A percentile compares a stretch with the other conserved stretches of the same genome.
phyloP scores from a whole-genome alignment of 768 basidiomycete species.

The Suillus luteus region DNA sequence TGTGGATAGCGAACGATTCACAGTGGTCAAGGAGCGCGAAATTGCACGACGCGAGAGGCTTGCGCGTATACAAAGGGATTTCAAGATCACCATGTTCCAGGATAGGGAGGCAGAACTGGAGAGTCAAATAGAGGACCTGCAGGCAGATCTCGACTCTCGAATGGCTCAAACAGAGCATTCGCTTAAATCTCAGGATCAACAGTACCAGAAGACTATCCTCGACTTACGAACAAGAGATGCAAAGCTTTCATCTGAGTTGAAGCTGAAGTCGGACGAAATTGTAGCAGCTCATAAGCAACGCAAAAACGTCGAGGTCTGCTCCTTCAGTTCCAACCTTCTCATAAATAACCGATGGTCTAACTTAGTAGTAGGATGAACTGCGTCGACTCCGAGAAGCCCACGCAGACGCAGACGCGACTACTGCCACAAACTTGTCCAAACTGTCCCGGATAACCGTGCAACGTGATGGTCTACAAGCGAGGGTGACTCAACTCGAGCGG shows the following conservation, averaged over 20 bases:
- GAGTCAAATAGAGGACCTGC: conserved; percentile 49
- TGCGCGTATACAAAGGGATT: conserved; percentile 62
- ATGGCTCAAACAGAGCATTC: conserved; percentile 18
- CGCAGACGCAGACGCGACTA: conserved; percentile 48
- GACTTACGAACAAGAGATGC: conserved; percentile 33
- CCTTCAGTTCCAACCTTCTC: conserved; percentile 7
- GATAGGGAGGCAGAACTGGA: conserved; percentile 63
- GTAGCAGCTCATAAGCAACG: conserved; percentile 43
- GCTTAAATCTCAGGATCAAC: conserved; percentile 25
- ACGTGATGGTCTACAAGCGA: conserved; percentile 55
- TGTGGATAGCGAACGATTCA: conserved; percentile 53
- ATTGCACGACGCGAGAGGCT: conserved; percentile 57
- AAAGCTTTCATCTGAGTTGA: conserved; percentile 39
- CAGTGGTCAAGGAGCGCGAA: conserved; percentile 57
- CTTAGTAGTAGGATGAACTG: conserved; percentile 37
- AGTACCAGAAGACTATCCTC: conserved; percentile 31
- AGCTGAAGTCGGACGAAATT: conserved; percentile 43
- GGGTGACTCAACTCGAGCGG: conserved; percentile 55
- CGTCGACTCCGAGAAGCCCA: conserved; percentile 49
- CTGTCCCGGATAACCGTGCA: conserved; percentile 61
- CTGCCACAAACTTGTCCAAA: conserved; percentile 48
- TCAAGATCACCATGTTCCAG: conserved; percentile 68
- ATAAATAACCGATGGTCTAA: conserved; percentile 8
- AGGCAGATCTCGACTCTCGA: conserved; percentile 43
- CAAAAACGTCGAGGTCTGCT: conserved; percentile 48